These are phyloP conservation scores for Manihot esculenta DNA, from an alignment of 441 rosid genomes.

Conservation along the genomic window DNA sequence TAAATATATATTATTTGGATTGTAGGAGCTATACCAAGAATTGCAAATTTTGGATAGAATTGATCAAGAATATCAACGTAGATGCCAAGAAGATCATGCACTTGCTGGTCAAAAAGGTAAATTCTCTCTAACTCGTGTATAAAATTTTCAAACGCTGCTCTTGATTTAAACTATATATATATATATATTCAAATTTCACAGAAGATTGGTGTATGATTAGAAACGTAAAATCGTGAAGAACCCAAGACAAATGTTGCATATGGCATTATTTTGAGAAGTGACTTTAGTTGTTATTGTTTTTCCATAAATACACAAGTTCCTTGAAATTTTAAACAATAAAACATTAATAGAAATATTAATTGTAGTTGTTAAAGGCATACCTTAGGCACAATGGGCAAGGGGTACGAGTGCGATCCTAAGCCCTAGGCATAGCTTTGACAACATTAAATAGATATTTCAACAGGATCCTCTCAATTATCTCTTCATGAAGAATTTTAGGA, in stretches of 20 bases:
- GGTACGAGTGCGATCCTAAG: too few relatives aligned
- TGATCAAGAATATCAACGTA: conserved; percentile 82
- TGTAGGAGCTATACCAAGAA: conserved; percentile 91
- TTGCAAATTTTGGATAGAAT: conserved; percentile 87
- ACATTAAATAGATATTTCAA: too few relatives aligned
- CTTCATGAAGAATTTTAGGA: too few relatives aligned
- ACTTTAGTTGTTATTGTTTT: neutral
- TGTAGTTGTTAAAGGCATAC: too few relatives aligned
- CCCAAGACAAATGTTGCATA: neutral
- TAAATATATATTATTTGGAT: conserved; percentile 1
- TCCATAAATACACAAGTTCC: neutral
- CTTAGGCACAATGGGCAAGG: too few relatives aligned
- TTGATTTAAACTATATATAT: neutral
- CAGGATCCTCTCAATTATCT: too few relatives aligned
- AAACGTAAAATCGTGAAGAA: neutral
- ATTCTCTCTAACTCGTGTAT: neutral
- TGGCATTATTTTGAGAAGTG: conserved; percentile 1
- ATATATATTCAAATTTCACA: neutral
- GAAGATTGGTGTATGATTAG: neutral
- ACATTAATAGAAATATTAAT: neutral
- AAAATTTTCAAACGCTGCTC: neutral
- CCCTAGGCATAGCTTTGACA: too few relatives aligned
- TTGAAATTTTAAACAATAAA: neutral
- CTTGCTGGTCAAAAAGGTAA: conserved; percentile 64
- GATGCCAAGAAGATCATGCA: conserved; percentile 62